phyloP scores from a whole-genome alignment of 176 grass and related monocot genomes.

The Melocanna baccifera region DNA sequence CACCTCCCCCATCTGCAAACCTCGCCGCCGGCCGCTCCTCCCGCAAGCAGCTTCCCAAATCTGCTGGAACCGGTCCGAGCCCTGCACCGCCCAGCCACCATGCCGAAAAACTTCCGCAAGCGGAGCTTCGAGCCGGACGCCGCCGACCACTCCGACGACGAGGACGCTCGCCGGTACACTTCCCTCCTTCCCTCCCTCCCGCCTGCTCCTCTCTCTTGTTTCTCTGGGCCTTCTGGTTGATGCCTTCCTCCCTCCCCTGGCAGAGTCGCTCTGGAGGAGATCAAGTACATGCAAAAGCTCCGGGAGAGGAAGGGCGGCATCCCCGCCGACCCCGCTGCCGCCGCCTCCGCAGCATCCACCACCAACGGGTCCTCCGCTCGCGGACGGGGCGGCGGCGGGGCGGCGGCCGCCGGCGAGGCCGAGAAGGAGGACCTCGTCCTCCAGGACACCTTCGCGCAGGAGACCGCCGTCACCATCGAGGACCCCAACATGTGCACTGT shows the following conservation, averaged over 20 bases:
- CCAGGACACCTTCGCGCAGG: slow-evolving; percentile 99
- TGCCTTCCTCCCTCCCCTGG: not conserved
- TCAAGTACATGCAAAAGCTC: slow-evolving; percentile 64
- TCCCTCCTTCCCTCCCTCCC: not conserved
- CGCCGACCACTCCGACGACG: slow-evolving; percentile 54
- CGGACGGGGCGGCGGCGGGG: not conserved
- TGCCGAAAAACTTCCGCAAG: slow-evolving; percentile 70
- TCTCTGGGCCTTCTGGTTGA: not conserved
- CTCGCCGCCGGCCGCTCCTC: slow-evolving; percentile 38
- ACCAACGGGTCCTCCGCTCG: slow-evolving; percentile 19
- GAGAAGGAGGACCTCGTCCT: slow-evolving; percentile 82
- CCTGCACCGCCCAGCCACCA: not conserved
- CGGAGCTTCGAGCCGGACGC: slow-evolving; percentile 46
- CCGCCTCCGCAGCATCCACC: not conserved
- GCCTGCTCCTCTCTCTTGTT: not conserved
- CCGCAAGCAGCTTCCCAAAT: slow-evolving; percentile 4
- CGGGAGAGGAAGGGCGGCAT: slow-evolving; percentile 61
- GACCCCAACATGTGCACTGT: slow-evolving; percentile 82
- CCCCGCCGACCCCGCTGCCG: slow-evolving; percentile 28
- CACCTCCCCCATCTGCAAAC: not conserved
- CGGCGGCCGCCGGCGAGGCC: slow-evolving; percentile 16
- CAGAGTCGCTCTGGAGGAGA: slow-evolving; percentile 69
- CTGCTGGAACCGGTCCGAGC: not conserved
- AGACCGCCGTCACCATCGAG: slow-evolving; percentile 84
- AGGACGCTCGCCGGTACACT: slow-evolving; percentile 47